phyloP scores from a whole-genome alignment of 2,329 filamentous ascomycete genomes.

The Dothideomycetidae sp. region DNA sequence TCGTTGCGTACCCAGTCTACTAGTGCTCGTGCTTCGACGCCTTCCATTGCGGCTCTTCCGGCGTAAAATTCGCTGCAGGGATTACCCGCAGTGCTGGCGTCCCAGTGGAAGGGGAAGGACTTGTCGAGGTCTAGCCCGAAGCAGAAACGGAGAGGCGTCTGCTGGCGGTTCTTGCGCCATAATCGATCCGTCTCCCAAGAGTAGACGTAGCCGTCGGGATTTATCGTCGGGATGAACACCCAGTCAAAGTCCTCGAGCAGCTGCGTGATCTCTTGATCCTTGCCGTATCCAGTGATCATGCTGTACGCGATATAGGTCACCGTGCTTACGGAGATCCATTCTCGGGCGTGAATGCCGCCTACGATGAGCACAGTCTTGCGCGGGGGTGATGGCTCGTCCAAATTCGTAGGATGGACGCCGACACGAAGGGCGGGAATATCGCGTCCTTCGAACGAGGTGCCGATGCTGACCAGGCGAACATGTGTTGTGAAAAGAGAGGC shows the following conservation, averaged over 20 bases:
- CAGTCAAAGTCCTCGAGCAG: slow-evolving; percentile 76
- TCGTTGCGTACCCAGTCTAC: slow-evolving; percentile 74
- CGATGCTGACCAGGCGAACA: slow-evolving; percentile 59
- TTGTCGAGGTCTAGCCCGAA: slow-evolving; percentile 81
- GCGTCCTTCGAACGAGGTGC: slow-evolving; percentile 75
- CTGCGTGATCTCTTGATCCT: slow-evolving; percentile 53
- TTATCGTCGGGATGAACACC: slow-evolving; percentile 74
- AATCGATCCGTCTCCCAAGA: slow-evolving; percentile 83
- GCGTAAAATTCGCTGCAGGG: slow-evolving; percentile 87
- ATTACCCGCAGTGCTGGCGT: slow-evolving; percentile 49
- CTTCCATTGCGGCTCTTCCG: slow-evolving; percentile 70
- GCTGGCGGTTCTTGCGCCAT: slow-evolving; percentile 88
- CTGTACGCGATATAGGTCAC: slow-evolving; percentile 85
- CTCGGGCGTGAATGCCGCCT: slow-evolving; percentile 80
- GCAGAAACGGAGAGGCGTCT: slow-evolving; percentile 69
- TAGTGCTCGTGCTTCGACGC: slow-evolving; percentile 59
- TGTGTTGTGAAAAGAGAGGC: slow-evolving; percentile 80
- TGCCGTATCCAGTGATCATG: slow-evolving; percentile 70
- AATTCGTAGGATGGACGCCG: slow-evolving; percentile 43
- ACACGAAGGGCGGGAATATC: slow-evolving; percentile 72
- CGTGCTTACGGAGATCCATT: slow-evolving; percentile 91
- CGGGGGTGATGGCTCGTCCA: slow-evolving; percentile 29
- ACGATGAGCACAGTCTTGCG: slow-evolving; percentile 69
- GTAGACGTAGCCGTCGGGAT: slow-evolving; percentile 90
- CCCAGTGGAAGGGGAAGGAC: slow-evolving; percentile 74